Evolutionary conservation across 2,329 filamentous ascomycete species (phyloP), one percentile per base, ranked within the genome.

Genomic region (Cladosporium sp.): DNA sequence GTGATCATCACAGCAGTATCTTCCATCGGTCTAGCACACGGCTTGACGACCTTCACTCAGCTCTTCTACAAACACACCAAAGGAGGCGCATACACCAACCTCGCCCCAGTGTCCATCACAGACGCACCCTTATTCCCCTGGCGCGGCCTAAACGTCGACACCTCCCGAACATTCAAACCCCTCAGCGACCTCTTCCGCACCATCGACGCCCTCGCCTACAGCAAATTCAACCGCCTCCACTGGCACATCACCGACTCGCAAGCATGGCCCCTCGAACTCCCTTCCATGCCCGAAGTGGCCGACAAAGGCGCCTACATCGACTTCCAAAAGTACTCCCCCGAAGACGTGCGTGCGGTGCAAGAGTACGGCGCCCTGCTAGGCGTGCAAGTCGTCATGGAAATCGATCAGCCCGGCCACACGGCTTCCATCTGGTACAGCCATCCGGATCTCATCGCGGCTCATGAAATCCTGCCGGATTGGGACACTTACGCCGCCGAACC

Each of bases 251-350:
- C 87, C 4, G 88, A 94, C 67, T 83, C 85, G 13, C 88, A 94
- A 67, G 87, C 87, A 3, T 94, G 88, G 85, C 89, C 89, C 0
- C 73, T 95, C 19, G 87, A 89, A 57, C 84, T 95, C 43, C 86
- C 87, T 1, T 69, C 85, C 2, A 69, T 95, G 54, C 86, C 89
- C 3, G 78, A 84, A 52, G 74, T 95, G 2, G 77, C 88, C 3
- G 68, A 75, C 46, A 84, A 88, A 65, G 89, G 88, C 30, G 84
- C 88, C 1, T 94, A 94, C 63, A 75, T 76, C 19, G 72, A 76
- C 15, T 79, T 78, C 39, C 73, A 87, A 45, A 79, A 80, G 0
- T 95, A 93, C 71, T 80, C 78, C 1, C 76, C 83, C 0, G 67
- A 71, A 1, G 83, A 90, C 54, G 72, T 95, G 25, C 67, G 74